Percentiles rank a stretch among this genome's conserved stretches.
phyloP scores from a whole-genome alignment of 2,329 filamentous ascomycete species.

The Neocucurbitaria cava region DNA sequence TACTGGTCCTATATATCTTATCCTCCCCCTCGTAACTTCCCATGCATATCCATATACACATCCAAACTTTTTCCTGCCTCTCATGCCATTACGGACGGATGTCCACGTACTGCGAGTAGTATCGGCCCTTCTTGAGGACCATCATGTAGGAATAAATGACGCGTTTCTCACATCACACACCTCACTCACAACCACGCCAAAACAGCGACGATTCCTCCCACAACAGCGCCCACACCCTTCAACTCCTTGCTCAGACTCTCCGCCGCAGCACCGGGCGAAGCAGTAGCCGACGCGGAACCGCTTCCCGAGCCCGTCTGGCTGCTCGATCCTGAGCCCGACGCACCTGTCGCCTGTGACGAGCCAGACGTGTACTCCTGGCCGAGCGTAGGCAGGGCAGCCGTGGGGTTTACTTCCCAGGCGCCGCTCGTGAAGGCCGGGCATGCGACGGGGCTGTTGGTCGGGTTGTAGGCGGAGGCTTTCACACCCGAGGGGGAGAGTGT shows the following conservation, averaged over 20 bases:
- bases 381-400: conserved; percentile 72
- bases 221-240: conserved; percentile 23
- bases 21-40: not conserved
- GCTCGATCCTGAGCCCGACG: conserved; percentile 3
- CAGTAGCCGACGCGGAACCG: conserved; percentile 6
- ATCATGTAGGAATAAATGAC: not conserved
- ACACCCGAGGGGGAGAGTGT: conserved; percentile 74
- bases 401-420: conserved; percentile 76
- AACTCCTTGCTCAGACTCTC: conserved; percentile 27
- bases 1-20: not conserved
- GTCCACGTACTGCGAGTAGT: not conserved
- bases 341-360: conserved; percentile 7
- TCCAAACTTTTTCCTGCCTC: not conserved
- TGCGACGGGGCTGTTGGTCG: conserved; percentile 65
- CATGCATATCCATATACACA: not conserved
- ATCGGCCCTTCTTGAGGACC: not conserved
- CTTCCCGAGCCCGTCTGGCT: conserved; percentile 4
- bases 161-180: not conserved
- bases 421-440: conserved; percentile 74
- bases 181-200: conserved; percentile 29
- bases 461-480: conserved; percentile 68
- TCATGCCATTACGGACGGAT: not conserved
- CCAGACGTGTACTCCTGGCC: conserved; percentile 52
- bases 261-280: conserved; percentile 24
- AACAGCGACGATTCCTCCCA: conserved; percentile 28